Conservation (phyloP, 441 rosid species). For the Kokia cookei region DNA sequence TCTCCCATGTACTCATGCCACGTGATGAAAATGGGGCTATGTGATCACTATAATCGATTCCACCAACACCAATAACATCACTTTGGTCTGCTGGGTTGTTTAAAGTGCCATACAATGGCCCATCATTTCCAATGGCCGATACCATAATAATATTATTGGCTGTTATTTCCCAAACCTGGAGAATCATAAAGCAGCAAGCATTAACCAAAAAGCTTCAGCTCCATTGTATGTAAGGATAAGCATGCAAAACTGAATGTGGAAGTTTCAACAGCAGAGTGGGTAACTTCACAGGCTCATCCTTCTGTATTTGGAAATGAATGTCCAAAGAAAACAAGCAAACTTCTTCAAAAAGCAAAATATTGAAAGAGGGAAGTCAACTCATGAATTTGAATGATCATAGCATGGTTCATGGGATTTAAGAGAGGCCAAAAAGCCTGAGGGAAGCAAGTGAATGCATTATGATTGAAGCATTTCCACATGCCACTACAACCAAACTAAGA, state of each 20-base stretch:
- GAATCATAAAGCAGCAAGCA: slow-evolving; percentile 16
- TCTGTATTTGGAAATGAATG: background rate
- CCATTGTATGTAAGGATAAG: slow-evolving; percentile 4
- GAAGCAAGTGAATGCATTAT: background rate
- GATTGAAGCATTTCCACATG: background rate
- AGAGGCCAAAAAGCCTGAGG: background rate
- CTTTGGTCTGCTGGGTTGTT: slow-evolving; percentile 99
- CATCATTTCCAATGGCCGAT: slow-evolving; percentile 99
- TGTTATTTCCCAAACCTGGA: slow-evolving; percentile 97
- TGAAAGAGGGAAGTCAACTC: background rate
- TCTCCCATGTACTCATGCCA: slow-evolving; percentile 99
- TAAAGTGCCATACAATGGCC: slow-evolving; percentile 95
- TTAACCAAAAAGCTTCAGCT: slow-evolving; percentile 3
- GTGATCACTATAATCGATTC: slow-evolving; percentile 93
- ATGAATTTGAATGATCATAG: background rate
- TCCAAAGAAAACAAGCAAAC: background rate
- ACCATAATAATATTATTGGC: slow-evolving; percentile 98
- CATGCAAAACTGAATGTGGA: background rate
- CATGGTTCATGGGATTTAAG: background rate
- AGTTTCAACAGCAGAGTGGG: background rate
- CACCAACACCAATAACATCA: slow-evolving; percentile 78
- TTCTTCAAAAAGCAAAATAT: slow-evolving; percentile 1
- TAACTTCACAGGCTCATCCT: background rate
- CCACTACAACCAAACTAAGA: background rate
- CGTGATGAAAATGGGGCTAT: slow-evolving; percentile 99